Evolutionary conservation across 108 stramenopile species (phyloP), one percentile per base, ranked within the genome.

Genomic region (Cyclotella atomus): DNA sequence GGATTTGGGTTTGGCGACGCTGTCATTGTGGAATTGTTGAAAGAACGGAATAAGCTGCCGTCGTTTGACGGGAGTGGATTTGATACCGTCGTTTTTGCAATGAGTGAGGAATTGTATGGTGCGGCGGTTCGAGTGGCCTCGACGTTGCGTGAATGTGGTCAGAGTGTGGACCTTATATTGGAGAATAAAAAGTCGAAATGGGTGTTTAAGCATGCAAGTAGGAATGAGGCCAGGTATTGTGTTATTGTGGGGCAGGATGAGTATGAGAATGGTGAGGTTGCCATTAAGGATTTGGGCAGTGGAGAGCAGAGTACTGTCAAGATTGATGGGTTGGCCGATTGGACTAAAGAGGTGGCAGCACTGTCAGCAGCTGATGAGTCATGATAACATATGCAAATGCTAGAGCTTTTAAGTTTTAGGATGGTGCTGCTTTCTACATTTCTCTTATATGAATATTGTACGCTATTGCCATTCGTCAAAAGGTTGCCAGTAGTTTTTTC

Each of bases 1-100:
- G 98, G 98, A 24, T 99, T 99, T 81, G 98, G 98, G 27, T 98
- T 99, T 71, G 97, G 98, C 15, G 98, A 99, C 83, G 98, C 98
- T 23, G 98, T 99, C 0, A 97, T 99, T 73, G 92, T 98, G 7
- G 98, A 99, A 62, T 80, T 99, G 32, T 71, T 99, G 28, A 92
- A 94, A 65, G 95, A 95, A 24, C 87, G 95, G 43, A 70, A 87
- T 46, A 75, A 97, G 0, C 73, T 99, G 21, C 98, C 98, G 20
- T 89, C 96, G 6, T 92, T 94, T 71, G 90, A 91, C 46, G 70
- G 78, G 1, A 72, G 84, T 28, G 88, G 83, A 49, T 84, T 89
- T 54, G 95, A 96, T 45, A 77, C 85, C 6, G 92, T 96, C 10
- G 91, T 96, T 1, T 97, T 95, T 82, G 96, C 92, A 2, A 88